Conservation (phyloP, 2,329 filamentous ascomycete species). For the Pseudogymnoascus sp. region DNA sequence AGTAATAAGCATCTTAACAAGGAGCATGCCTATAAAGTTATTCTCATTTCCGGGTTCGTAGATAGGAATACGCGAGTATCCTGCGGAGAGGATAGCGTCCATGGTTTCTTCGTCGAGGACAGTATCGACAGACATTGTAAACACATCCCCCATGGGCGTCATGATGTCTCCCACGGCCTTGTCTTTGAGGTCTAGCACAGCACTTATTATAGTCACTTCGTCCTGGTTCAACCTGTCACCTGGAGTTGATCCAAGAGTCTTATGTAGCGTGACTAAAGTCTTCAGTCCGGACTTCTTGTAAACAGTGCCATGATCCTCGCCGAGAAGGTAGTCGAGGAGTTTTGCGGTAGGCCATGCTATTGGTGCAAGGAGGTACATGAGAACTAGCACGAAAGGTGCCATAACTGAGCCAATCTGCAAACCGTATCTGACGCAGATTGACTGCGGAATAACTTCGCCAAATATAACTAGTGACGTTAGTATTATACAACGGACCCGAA, state of each 20-base stretch:
- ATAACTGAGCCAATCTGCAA: conserved; percentile 85
- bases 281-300: conserved; percentile 97
- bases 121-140: conserved; percentile 91
- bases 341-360: conserved; percentile 91
- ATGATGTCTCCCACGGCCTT: conserved; percentile 94
- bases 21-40: conserved; percentile 94
- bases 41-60: conserved; percentile 73
- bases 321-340: conserved; percentile 81
- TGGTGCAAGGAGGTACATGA: conserved; percentile 87
- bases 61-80: conserved; percentile 93
- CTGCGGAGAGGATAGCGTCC: conserved; percentile 84
- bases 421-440: conserved; percentile 87
- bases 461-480: conserved; percentile 65
- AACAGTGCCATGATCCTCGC: conserved; percentile 84
- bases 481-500: conserved; percentile 4
- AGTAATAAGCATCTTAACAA: conserved; percentile 97
- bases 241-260: conserved; percentile 70
- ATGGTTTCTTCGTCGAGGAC: conserved; percentile 89
- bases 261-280: conserved; percentile 81
- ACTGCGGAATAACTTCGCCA: conserved; percentile 89
- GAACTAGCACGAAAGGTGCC: conserved; percentile 69
- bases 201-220: conserved; percentile 97
- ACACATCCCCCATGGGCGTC: conserved; percentile 98
- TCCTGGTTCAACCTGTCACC: conserved; percentile 88
- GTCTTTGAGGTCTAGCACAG: conserved; percentile 90